Percentiles rank a stretch among this genome's conserved stretches.
These are phyloP conservation scores for Chlorella sp. DNA, from an alignment of 139 green algal species.

Conservation along the genomic window DNA sequence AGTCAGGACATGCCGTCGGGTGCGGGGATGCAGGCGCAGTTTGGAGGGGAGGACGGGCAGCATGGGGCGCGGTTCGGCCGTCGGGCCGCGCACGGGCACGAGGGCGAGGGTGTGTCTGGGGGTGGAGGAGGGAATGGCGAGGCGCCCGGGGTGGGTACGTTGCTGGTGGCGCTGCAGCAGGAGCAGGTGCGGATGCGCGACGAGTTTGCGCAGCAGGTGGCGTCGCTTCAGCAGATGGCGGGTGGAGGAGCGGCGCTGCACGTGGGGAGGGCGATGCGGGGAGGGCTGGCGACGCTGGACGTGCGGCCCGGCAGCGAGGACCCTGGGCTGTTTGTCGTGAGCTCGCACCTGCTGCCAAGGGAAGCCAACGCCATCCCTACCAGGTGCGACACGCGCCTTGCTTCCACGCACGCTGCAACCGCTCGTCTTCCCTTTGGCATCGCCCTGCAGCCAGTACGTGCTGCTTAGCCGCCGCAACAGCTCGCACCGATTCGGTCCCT, in stretches of 20 bases:
- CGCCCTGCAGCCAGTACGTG: too few species aligned
- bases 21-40: background rate
- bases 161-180: slow-evolving; percentile 8
- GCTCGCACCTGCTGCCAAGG: slow-evolving; percentile 6
- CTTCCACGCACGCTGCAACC: background rate
- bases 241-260: slow-evolving; percentile 9
- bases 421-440: background rate
- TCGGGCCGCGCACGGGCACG: background rate
- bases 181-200: slow-evolving; percentile 24
- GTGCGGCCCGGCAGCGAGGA: background rate
- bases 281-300: background rate
- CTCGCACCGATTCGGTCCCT: background rate
- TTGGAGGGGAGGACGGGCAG: background rate
- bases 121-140: background rate
- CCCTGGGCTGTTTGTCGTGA: background rate
- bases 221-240: slow-evolving; percentile 15
- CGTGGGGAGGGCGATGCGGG: slow-evolving; percentile 1
- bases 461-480: too few species aligned
- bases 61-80: background rate
- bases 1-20: background rate
- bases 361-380: slow-evolving; percentile 8
- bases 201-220: slow-evolving; percentile 19
- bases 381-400: background rate
- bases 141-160: background rate
- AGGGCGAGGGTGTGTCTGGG: background rate